Percentiles rank a stretch among this genome's conserved stretches.
Evolutionary conservation across 192 early-diverging fungal genomes (phyloP).

Genomic region (Cetraspora pellucida): DNA sequence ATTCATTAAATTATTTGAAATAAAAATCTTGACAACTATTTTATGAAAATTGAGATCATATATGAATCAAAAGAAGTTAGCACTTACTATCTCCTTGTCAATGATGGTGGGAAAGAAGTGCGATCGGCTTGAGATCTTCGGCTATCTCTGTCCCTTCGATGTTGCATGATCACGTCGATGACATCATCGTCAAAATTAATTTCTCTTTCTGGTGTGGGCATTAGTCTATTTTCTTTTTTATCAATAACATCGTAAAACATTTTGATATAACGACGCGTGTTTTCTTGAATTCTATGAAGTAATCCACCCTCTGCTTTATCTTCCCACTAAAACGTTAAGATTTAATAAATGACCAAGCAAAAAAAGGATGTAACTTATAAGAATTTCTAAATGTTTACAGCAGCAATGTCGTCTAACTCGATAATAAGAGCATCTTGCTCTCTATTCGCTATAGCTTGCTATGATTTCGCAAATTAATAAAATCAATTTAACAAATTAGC

Average conservation of each 20-base stretch:
- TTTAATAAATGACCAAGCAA: conserved; percentile 36
- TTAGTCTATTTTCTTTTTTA: conserved; percentile 31
- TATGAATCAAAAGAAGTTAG: conserved; percentile 1
- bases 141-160: conserved; percentile 60
- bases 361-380: background rate
- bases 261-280: conserved; percentile 84
- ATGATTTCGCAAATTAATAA: background rate
- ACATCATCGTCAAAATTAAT: conserved; percentile 75
- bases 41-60: background rate
- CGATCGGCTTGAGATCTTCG: conserved; percentile 41
- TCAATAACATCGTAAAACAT: conserved; percentile 79
- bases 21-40: background rate
- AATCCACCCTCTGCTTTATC: conserved; percentile 40
- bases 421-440: conserved; percentile 60
- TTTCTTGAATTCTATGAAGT: conserved; percentile 72
- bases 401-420: conserved; percentile 70
- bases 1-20: background rate
- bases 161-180: conserved; percentile 87
- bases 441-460: conserved; percentile 71
- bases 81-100: conserved; percentile 86
- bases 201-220: conserved; percentile 55
- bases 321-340: conserved; percentile 4
- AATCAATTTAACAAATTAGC: background rate
- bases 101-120: conserved; percentile 70
- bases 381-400: conserved; percentile 33